Conservation (phyloP, 2,329 filamentous ascomycete species). For the Colletotrichum noveboracense region DNA sequence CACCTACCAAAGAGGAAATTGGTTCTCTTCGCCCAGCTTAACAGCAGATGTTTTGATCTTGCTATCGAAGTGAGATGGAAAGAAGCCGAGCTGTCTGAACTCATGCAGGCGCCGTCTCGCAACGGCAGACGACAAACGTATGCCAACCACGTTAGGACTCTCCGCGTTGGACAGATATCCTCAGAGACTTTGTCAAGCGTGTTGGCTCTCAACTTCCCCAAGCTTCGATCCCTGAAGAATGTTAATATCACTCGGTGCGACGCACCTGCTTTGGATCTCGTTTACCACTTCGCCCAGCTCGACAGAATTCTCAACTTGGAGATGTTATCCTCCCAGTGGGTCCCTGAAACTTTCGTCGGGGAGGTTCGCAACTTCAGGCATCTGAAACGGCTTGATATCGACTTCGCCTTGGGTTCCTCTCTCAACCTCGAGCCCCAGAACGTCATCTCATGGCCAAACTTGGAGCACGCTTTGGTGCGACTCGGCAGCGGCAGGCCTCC, state of each 20-base stretch:
- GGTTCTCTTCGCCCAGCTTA: background rate
- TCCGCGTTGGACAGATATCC: background rate
- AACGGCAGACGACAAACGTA: background rate
- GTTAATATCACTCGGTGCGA: background rate
- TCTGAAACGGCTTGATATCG: background rate
- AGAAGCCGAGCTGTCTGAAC: background rate
- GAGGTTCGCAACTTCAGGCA: background rate
- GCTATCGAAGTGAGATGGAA: background rate
- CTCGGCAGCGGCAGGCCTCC: background rate
- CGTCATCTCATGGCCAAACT: background rate
- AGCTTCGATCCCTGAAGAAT: background rate
- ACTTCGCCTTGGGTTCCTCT: background rate
- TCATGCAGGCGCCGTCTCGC: background rate
- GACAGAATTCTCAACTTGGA: background rate
- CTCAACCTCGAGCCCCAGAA: fast-evolving
- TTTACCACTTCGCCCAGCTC: background rate
- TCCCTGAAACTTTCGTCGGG: background rate
- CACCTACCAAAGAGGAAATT: background rate
- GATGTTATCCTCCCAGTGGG: background rate
- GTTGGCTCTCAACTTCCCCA: background rate
- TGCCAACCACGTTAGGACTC: background rate
- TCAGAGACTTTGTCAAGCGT: background rate
- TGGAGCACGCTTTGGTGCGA: background rate
- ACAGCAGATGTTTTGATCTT: background rate
- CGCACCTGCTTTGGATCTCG: background rate